Evolutionary conservation across 2,329 filamentous ascomycete species (phyloP).

Genomic region (Colletotrichum sp.): DNA sequence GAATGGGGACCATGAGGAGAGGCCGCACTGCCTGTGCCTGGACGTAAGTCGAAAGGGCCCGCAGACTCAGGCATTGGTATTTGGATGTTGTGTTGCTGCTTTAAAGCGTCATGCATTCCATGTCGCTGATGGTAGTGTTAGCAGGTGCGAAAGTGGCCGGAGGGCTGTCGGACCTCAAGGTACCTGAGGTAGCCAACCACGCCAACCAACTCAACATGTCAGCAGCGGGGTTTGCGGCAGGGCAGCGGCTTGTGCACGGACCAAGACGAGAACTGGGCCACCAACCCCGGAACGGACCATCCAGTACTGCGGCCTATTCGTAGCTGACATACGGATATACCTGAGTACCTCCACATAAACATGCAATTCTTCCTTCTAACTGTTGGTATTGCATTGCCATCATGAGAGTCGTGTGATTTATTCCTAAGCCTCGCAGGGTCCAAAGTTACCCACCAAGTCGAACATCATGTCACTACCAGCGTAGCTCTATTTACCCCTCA

Average conservation of each 20-base stretch:
- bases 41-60: slow-evolving; percentile 3
- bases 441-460: neutral
- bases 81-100: slow-evolving; percentile 18
- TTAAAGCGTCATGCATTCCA: slow-evolving; percentile 9
- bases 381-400: neutral
- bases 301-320: neutral
- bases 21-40: neutral
- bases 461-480: neutral
- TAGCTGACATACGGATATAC: neutral
- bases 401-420: neutral
- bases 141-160: slow-evolving; percentile 2
- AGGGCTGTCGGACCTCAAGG: neutral
- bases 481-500: neutral
- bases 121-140: neutral
- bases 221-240: neutral
- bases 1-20: slow-evolving; percentile 7
- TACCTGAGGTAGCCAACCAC: too few species aligned
- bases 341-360: neutral
- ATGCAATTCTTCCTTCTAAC: neutral
- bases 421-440: neutral
- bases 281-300: neutral
- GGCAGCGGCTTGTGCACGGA: slow-evolving; percentile 12
- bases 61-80: neutral
- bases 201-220: neutral
- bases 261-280: neutral